A percentile compares a stretch with the other conserved stretches of the same genome.
phyloP scores from a whole-genome alignment of 495 filamentous ascomycete species.

The Cercophora sp. region DNA sequence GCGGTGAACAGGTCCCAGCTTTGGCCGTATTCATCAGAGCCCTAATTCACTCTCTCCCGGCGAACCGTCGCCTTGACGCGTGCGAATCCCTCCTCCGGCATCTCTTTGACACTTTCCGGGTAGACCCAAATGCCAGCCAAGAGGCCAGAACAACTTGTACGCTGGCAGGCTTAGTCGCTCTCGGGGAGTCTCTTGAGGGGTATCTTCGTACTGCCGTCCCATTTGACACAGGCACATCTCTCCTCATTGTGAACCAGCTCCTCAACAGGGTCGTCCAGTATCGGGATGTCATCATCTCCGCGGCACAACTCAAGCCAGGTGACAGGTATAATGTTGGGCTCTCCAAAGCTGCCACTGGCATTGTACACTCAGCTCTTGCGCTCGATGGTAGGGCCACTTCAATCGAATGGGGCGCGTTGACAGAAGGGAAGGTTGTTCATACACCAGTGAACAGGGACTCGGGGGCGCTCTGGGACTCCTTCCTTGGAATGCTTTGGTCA shows the following conservation, averaged over 20 bases:
- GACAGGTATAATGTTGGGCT: slow-evolving; percentile 38
- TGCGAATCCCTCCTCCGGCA: slow-evolving; percentile 67
- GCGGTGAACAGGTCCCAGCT: slow-evolving; percentile 53
- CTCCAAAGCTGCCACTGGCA: slow-evolving; percentile 49
- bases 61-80: slow-evolving; percentile 64
- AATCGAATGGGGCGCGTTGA: slow-evolving; percentile 65
- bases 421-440: slow-evolving; percentile 55
- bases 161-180: slow-evolving; percentile 42
- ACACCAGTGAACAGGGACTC: slow-evolving; percentile 63
- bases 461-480: slow-evolving; percentile 68
- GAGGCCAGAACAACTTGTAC: slow-evolving; percentile 42
- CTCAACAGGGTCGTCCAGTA: slow-evolving; percentile 47
- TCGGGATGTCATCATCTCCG: slow-evolving; percentile 39
- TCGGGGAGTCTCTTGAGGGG: slow-evolving; percentile 42
- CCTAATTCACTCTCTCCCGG: slow-evolving; percentile 71
- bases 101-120: slow-evolving; percentile 64
- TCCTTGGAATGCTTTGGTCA: slow-evolving; percentile 62
- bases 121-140: slow-evolving; percentile 29
- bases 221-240: slow-evolving; percentile 43
- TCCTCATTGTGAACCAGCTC: slow-evolving; percentile 50
- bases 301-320: slow-evolving; percentile 33
- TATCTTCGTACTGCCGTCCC: slow-evolving; percentile 36
- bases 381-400: slow-evolving; percentile 72
- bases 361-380: slow-evolving; percentile 65
- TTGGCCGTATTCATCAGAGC: slow-evolving; percentile 63